These are phyloP conservation scores for Clonostachys sp. DNA, from an alignment of 2,329 filamentous ascomycete genomes.

Conservation along the genomic window DNA sequence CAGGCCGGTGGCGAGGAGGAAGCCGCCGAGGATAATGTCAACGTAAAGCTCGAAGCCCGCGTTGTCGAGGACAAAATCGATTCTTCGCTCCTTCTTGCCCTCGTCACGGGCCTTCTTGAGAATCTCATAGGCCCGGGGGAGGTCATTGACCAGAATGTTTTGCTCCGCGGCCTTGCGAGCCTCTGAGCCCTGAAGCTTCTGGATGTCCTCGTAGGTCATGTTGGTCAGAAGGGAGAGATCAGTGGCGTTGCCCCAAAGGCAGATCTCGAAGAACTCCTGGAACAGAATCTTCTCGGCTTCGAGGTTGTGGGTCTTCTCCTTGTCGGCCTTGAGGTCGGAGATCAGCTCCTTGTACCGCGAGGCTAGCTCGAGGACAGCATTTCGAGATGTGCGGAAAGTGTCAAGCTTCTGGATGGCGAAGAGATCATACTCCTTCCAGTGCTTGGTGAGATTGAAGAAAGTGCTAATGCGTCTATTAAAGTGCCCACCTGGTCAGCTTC, in stretches of 20 bases:
- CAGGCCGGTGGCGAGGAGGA: conserved; percentile 77
- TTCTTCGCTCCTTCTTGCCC: conserved; percentile 64
- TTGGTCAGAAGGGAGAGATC: conserved; percentile 88
- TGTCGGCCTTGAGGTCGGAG: conserved; percentile 53
- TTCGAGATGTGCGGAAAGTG: conserved; percentile 87
- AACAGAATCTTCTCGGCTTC: conserved; percentile 77
- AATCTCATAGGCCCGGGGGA: conserved; percentile 65
- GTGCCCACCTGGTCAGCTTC: background rate
- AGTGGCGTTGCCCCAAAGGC: conserved; percentile 95
- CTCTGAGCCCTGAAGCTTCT: conserved; percentile 87
- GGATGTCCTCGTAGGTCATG: conserved; percentile 91
- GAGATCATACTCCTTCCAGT: conserved; percentile 89
- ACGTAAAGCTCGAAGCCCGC: conserved; percentile 97
- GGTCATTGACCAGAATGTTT: conserved; percentile 89
- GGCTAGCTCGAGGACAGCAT: conserved; percentile 79
- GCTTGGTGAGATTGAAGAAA: conserved; percentile 68
- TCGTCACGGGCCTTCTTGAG: conserved; percentile 61
- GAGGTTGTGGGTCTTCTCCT: conserved; percentile 49
- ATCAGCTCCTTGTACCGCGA: conserved; percentile 73
- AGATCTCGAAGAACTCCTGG: conserved; percentile 91
- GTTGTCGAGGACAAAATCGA: conserved; percentile 96
- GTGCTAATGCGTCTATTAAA: conserved; percentile 65
- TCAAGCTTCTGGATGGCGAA: conserved; percentile 87
- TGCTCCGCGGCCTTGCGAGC: conserved; percentile 83
- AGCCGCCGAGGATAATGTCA: conserved; percentile 87